These are phyloP conservation scores for Arabidopsis hybrid DNA, from an alignment of 441 rosid genomes.

Conservation along the genomic window DNA sequence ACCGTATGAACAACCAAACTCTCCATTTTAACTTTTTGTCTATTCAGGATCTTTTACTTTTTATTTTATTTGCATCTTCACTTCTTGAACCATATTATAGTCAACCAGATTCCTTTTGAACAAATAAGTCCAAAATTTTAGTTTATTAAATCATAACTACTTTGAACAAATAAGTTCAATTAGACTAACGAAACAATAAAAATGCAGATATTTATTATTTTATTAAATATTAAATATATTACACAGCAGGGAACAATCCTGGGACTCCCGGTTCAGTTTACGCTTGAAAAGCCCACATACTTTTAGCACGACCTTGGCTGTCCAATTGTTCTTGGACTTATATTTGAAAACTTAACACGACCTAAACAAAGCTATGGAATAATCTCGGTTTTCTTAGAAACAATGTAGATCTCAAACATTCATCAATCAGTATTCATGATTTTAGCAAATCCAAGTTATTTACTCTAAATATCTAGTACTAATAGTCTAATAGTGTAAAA, in stretches of 20 bases:
- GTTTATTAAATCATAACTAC: neutral
- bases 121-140: neutral
- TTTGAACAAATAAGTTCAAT: neutral
- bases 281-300: neutral
- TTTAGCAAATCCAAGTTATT: neutral
- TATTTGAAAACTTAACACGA: neutral
- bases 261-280: neutral
- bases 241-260: too few relatives aligned
- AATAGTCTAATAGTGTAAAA: too few relatives aligned
- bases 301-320: neutral
- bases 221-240: too few relatives aligned
- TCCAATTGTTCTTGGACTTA: conserved; percentile 1
- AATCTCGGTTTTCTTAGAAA: neutral
- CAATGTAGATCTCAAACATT: neutral
- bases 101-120: conserved; percentile 12
- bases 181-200: neutral
- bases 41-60: conserved; percentile 22
- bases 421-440: neutral
- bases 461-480: too few relatives aligned
- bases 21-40: conserved; percentile 10
- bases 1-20: neutral
- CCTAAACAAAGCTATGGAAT: neutral
- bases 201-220: too few relatives aligned
- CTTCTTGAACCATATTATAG: neutral
- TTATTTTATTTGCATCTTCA: neutral